Conservation (phyloP, 768 basidiomycete species). For the Baorangia bicolor region DNA sequence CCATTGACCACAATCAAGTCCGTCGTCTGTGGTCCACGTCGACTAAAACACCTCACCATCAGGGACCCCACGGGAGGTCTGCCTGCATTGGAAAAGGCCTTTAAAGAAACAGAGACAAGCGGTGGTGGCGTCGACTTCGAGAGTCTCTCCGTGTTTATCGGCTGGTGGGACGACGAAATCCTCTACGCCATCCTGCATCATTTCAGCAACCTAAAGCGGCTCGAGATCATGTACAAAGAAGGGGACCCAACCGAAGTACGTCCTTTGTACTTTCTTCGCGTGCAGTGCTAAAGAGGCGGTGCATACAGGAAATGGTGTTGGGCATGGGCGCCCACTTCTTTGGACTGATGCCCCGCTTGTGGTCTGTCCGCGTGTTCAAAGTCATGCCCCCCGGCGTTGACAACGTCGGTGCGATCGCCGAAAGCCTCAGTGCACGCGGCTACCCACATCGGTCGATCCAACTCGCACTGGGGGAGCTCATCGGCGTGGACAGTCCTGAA, state of each 20-base stretch:
- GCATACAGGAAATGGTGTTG: slow-evolving; percentile 36
- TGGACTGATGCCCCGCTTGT: slow-evolving; percentile 34
- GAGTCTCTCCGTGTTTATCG: slow-evolving; percentile 34
- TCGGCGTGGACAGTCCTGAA: slow-evolving; percentile 8
- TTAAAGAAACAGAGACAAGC: slow-evolving; percentile 24
- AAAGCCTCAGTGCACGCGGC: slow-evolving; percentile 7
- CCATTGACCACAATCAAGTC: slow-evolving; percentile 29
- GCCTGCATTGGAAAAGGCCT: slow-evolving; percentile 24
- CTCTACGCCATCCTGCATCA: slow-evolving; percentile 41
- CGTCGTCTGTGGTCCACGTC: slow-evolving; percentile 21
- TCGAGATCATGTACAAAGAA: slow-evolving; percentile 41
- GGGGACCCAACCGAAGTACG: slow-evolving; percentile 43
- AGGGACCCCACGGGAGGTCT: slow-evolving; percentile 25
- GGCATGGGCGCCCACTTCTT: slow-evolving; percentile 46
- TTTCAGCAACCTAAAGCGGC: slow-evolving; percentile 36
- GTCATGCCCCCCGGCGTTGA: slow-evolving; percentile 17
- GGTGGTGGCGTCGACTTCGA: slow-evolving; percentile 26
- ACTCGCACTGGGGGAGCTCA: slow-evolving; percentile 10
- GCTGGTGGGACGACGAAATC: slow-evolving; percentile 48
- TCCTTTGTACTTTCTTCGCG: background rate
- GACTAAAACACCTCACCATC: slow-evolving; percentile 22
- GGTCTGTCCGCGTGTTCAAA: slow-evolving; percentile 40
- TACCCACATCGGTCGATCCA: slow-evolving; percentile 13
- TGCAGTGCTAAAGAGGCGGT: background rate
- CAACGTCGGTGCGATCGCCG: background rate